Evolutionary conservation across 257 asterid genomes (phyloP), one percentile per base, ranked within the genome.

Genomic region (Paraleonurus japonicus): DNA sequence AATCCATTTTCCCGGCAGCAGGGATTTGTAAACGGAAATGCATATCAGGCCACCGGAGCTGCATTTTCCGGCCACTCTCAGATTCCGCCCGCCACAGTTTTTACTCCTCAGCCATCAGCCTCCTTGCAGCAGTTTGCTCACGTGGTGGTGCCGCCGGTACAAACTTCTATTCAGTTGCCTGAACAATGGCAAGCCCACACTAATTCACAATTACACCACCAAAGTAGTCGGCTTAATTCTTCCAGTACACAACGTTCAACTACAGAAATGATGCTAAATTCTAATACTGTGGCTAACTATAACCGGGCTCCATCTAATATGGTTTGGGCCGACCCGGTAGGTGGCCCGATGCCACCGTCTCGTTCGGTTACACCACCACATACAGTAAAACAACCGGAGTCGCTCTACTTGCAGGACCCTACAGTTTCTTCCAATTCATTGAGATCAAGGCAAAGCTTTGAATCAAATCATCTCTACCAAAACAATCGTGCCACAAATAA

Each of bases 1-100:
- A 95, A 92, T 73, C 99, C 99, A 0, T 95, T 92, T 81, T 85
- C 98, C 1, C 84, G 86, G 69, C 90, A 84, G 77, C 83, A 75
- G 24, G 51, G 32, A 26, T 55, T 71, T 50, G 77, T 71, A 32
- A 78, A 78, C 28, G 75, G 85, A 47, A 79, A 61, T 22, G 70
- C 73, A 23, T 70, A 71, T 53, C 83, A 55, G 17, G 48, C 76
- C 19, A 16, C 76, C 9, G 80, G 79, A 50, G 57, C 45, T 47
- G 61, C 63, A 17, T 71, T 59, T 8, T 61, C 70, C 4, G 66
- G n/a, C 65, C 61, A 70, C 51, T 68, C 75, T 22, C 87, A 71
- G 75, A 43, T 69, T 73, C 71, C 83, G 48, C 73, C 81, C 54
- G 5, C 80, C 69, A 24, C 86, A 0, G 59, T 67, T 39, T 28